phyloP scores from a whole-genome alignment of 1,284 basidiomycete genomes.

The Naganishia sp. region DNA sequence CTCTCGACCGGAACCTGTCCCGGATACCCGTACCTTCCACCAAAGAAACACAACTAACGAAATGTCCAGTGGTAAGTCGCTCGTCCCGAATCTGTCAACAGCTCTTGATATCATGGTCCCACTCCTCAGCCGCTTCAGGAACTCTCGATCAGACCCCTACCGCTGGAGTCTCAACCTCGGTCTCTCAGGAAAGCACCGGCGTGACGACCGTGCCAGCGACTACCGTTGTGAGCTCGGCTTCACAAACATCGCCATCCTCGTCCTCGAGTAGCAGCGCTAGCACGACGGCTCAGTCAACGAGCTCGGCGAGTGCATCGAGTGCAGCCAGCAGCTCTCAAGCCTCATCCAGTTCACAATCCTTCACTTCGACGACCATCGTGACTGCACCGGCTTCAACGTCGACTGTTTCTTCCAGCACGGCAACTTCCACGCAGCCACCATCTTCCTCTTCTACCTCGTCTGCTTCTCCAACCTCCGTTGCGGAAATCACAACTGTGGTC shows the following conservation, averaged over 20 bases:
- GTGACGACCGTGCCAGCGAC: constrained; percentile 13
- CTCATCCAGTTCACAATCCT: constrained; percentile 12
- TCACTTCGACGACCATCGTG: constrained; percentile 6
- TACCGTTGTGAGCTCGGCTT: constrained; percentile 1
- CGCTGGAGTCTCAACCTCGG: constrained; percentile 10
- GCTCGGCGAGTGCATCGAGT: neutral
- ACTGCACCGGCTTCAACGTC: constrained; percentile 13
- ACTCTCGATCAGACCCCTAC: constrained; percentile 7
- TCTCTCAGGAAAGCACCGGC: constrained; percentile 9
- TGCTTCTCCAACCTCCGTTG: neutral
- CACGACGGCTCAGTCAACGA: neutral
- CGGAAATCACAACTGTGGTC: neutral
- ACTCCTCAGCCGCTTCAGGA: neutral
- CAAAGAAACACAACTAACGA: neutral
- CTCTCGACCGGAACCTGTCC: too few species aligned
- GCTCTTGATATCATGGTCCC: neutral
- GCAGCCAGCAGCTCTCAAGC: neutral
- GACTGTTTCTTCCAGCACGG: constrained; percentile 14
- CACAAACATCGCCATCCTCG: neutral
- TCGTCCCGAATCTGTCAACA: neutral
- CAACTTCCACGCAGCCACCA: neutral
- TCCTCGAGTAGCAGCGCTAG: neutral
- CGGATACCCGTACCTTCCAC: too few species aligned
- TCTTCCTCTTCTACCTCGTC: neutral
- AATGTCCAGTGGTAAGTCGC: constrained; percentile 24